Conservation (phyloP, 164 flowering plant genomes). For the Buxus sempervirens region DNA sequence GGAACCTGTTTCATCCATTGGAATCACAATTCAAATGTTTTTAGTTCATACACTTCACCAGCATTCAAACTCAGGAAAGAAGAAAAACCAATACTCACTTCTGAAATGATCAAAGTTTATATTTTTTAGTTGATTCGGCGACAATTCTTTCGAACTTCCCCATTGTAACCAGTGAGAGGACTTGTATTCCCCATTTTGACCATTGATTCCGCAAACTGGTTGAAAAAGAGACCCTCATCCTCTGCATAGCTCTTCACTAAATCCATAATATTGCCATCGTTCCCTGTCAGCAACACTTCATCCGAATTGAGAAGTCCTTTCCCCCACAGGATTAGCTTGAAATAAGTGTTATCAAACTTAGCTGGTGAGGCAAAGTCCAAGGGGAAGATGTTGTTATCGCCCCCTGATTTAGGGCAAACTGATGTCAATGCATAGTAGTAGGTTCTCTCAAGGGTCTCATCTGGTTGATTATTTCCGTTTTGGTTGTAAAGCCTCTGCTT, state of each 20-base stretch:
- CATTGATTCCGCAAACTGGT: slow-evolving; percentile 81
- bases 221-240: slow-evolving; percentile 58
- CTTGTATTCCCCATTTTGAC: slow-evolving; percentile 77
- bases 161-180: slow-evolving; percentile 63
- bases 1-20: not conserved
- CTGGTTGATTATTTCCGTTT: slow-evolving; percentile 73
- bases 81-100: slow-evolving; percentile 1
- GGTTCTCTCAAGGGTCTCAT: slow-evolving; percentile 55
- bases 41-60: not conserved
- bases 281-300: slow-evolving; percentile 69
- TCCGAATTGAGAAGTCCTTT: slow-evolving; percentile 84
- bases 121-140: slow-evolving; percentile 26
- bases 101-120: not conserved
- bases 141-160: slow-evolving; percentile 83
- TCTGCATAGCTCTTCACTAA: slow-evolving; percentile 62
- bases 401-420: slow-evolving; percentile 72
- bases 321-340: slow-evolving; percentile 67
- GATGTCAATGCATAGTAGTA: slow-evolving; percentile 52
- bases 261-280: slow-evolving; percentile 35
- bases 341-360: slow-evolving; percentile 82
- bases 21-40: too few species aligned
- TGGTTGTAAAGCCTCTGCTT: slow-evolving; percentile 89
- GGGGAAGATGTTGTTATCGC: slow-evolving; percentile 77
- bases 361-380: slow-evolving; percentile 70
- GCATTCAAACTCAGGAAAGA: slow-evolving; percentile 3